Base-by-base conservation (phyloP, 1,284 basidiomycete species). In the Fistulina hepatica region DNA sequence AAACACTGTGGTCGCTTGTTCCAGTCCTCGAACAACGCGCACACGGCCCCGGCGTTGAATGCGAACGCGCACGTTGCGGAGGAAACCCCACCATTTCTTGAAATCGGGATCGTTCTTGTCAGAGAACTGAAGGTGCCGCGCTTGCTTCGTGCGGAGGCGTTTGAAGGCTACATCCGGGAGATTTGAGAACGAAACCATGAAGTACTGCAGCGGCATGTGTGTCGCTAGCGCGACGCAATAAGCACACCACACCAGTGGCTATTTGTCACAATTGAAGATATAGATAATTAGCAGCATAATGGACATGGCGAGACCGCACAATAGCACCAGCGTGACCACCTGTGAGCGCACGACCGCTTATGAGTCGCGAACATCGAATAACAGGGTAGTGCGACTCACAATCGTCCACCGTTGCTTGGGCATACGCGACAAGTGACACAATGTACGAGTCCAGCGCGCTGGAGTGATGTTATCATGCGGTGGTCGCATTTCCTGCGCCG, bases 221-320 rank as follows among this genome's bases (percentile, higher is more conserved):
- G n/a, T n/a, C 48, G 64, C 46, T 53, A 69, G 70, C 44, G 77
- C 63, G 37, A 82, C 73, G 59, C 94, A 97, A 57, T 94, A 94
- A 19, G 81, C 77, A 47, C 91, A 77, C 91, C 92, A 98, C 30
- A 92, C 92, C 21, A 94, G 62, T 11, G 90, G 82, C 40, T 85
- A 82, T 58, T 97, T 97, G 69, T 98, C 94, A 32, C 91, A 90
- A 55, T 97, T 93, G 53, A 97, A 75, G 45, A 93, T 74, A 58
- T 94, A 84, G 55, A 91, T 92, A 57, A 97, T 71, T 39, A 86
- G 67, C 42, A 89, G 73, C 41, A 86, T 82, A 47, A 85, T 68
- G 47, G 77, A 78, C 44, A 88, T 73, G 42, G 77, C 76, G 51
- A 92, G 77, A 40, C 81, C 65, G 39, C 76, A 73, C 50, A 85